Conservation (phyloP, 495 filamentous ascomycete species). For the Tuber microsphaerosporum region DNA sequence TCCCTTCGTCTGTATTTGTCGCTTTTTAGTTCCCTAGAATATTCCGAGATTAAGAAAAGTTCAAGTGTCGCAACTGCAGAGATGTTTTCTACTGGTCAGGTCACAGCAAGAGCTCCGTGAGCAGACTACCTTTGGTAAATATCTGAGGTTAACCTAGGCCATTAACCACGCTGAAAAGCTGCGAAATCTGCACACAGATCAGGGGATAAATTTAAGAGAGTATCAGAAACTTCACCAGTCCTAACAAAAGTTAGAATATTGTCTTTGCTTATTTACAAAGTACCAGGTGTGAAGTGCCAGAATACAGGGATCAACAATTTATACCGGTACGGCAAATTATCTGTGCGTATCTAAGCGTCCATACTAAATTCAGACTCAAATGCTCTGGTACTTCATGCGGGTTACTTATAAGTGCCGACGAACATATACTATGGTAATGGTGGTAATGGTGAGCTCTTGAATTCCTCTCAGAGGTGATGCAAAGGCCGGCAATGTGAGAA, state of each 20-base stretch:
- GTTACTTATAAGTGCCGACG: neutral
- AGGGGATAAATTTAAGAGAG: neutral
- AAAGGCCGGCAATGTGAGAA: neutral
- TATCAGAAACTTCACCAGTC: neutral
- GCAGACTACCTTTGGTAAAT: too few species aligned
- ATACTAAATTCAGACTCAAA: neutral
- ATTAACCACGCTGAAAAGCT: too few species aligned
- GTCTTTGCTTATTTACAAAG: too few species aligned
- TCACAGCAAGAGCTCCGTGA: too few species aligned
- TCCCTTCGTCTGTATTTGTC: too few species aligned
- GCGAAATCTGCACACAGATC: too few species aligned
- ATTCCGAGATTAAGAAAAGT: too few species aligned
- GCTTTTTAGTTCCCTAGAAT: too few species aligned
- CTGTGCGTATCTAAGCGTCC: neutral
- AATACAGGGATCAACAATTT: neutral
- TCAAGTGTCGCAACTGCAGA: too few species aligned
- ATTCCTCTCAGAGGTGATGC: neutral
- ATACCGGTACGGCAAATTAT: neutral
- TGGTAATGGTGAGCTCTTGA: too few species aligned
- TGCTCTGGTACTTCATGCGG: neutral
- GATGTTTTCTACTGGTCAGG: too few species aligned
- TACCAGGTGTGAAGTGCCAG: neutral
- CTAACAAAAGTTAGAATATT: neutral
- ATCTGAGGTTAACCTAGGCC: too few species aligned
- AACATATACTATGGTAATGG: neutral